These are phyloP conservation scores for Brasilioporus rufonigricans DNA, from an alignment of 768 basidiomycete genomes.

Conservation along the genomic window DNA sequence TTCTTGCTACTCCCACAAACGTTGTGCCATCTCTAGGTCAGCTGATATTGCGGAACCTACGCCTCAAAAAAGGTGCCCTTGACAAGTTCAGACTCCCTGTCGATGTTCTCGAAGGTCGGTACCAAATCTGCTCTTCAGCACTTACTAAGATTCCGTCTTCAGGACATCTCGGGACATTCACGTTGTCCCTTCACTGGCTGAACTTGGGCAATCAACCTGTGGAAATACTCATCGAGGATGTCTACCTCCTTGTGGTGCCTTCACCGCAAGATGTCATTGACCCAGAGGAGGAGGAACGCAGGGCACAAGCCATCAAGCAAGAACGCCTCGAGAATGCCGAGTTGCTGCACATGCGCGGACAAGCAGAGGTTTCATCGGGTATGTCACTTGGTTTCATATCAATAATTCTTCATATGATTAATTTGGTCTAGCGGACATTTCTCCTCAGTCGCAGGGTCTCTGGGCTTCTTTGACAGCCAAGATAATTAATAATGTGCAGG, in stretches of 20 bases:
- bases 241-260: constrained; percentile 91
- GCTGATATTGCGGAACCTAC: constrained; percentile 74
- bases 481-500: constrained; percentile 93
- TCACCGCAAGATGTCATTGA: constrained; percentile 65
- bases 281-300: constrained; percentile 79
- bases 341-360: constrained; percentile 63
- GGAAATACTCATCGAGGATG: constrained; percentile 88
- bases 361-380: constrained; percentile 53
- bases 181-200: constrained; percentile 85
- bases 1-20: not conserved
- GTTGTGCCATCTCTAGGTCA: constrained; percentile 48
- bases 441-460: constrained; percentile 80
- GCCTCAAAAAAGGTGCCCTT: constrained; percentile 87
- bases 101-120: constrained; percentile 85
- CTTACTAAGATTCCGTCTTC: not conserved
- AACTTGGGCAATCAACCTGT: constrained; percentile 88
- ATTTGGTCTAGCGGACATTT: constrained; percentile 38
- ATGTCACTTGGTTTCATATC: constrained; percentile 9
- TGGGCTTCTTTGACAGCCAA: constrained; percentile 81
- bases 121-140: not conserved
- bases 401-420: not conserved
- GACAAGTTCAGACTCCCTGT: constrained; percentile 96
- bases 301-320: constrained; percentile 81
- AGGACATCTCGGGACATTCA: constrained; percentile 87
- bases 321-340: constrained; percentile 91